A percentile compares a stretch with the other conserved stretches of the same genome.
phyloP scores from a whole-genome alignment of 2,329 filamentous ascomycete genomes.

The Epicoccum sorghinum region DNA sequence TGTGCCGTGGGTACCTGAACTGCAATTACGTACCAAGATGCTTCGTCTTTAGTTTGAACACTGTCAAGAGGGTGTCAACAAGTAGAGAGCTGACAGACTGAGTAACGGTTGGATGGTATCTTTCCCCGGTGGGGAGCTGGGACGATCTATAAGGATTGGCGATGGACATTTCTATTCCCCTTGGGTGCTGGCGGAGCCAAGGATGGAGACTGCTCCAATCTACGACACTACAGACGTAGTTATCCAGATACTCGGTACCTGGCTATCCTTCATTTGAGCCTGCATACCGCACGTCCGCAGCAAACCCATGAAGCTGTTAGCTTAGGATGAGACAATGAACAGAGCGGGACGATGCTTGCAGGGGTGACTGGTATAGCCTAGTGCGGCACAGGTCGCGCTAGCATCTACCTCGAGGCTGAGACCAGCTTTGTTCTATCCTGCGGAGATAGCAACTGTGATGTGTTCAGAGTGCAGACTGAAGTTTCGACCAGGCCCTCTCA shows the following conservation, averaged over 20 bases:
- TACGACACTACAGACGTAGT: slow-evolving; percentile 5
- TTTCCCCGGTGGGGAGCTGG: background rate
- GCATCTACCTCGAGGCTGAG: slow-evolving; percentile 6
- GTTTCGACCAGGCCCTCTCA: background rate
- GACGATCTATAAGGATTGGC: slow-evolving; percentile 17
- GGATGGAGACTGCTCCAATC: slow-evolving; percentile 20
- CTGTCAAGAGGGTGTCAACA: background rate
- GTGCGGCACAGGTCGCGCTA: slow-evolving; percentile 20
- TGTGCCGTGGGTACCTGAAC: slow-evolving; percentile 1
- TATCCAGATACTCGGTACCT: slow-evolving; percentile 26
- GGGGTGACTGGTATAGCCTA: slow-evolving; percentile 12
- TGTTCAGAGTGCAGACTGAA: background rate
- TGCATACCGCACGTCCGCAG: slow-evolving; percentile 19
- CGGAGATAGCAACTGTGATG: slow-evolving; percentile 5
- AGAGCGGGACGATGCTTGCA: slow-evolving; percentile 20
- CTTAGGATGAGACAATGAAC: slow-evolving; percentile 24
- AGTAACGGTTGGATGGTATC: background rate
- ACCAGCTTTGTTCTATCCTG: slow-evolving; percentile 20
- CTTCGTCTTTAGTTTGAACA: background rate
- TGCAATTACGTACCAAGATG: slow-evolving; percentile 1
- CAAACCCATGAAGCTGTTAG: slow-evolving; percentile 15
- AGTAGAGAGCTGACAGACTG: too few species aligned
- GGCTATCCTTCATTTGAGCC: slow-evolving; percentile 17
- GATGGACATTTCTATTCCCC: slow-evolving; percentile 7
- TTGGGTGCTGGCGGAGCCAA: slow-evolving; percentile 5